phyloP scores from a whole-genome alignment of 495 filamentous ascomycete species.

The Talaromyces wortmannii region DNA sequence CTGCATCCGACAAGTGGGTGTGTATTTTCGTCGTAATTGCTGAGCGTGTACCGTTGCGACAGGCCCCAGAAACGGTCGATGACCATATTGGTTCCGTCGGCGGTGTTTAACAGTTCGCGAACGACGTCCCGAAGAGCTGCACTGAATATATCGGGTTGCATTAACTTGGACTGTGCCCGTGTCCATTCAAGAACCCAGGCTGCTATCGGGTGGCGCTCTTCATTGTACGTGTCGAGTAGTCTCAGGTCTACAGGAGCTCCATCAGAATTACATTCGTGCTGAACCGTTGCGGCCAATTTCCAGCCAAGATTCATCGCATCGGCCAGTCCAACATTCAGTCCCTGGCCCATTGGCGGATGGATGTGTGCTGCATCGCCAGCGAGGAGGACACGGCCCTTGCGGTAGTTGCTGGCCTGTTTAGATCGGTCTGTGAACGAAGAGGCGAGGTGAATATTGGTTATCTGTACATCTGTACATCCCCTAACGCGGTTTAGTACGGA shows the following conservation, averaged over 20 bases:
- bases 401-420: conserved; percentile 16
- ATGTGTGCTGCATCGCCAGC: conserved; percentile 48
- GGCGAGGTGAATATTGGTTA: conserved; percentile 15
- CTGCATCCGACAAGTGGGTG: conserved; percentile 20
- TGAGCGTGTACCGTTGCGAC: conserved; percentile 17
- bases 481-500: conserved; percentile 14
- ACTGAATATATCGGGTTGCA: conserved; percentile 13
- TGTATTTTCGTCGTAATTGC: conserved; percentile 1
- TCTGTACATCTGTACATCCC: conserved; percentile 10
- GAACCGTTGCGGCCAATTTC: conserved; percentile 39
- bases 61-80: conserved; percentile 22
- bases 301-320: conserved; percentile 47
- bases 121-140: conserved; percentile 12
- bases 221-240: conserved; percentile 27
- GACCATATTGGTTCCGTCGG: conserved; percentile 20
- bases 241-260: conserved; percentile 17
- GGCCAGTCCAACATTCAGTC: conserved; percentile 47
- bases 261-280: background rate
- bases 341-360: conserved; percentile 42
- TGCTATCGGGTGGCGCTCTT: conserved; percentile 24
- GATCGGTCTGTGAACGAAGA: conserved; percentile 22
- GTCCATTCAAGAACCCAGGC: conserved; percentile 23
- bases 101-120: conserved; percentile 15
- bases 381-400: conserved; percentile 32
- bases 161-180: conserved; percentile 10